Percentiles rank a stretch among this genome's conserved stretches.
Conservation (phyloP, 176 grass and related monocot genomes). For the Miscanthus lutarioriparius region DNA sequence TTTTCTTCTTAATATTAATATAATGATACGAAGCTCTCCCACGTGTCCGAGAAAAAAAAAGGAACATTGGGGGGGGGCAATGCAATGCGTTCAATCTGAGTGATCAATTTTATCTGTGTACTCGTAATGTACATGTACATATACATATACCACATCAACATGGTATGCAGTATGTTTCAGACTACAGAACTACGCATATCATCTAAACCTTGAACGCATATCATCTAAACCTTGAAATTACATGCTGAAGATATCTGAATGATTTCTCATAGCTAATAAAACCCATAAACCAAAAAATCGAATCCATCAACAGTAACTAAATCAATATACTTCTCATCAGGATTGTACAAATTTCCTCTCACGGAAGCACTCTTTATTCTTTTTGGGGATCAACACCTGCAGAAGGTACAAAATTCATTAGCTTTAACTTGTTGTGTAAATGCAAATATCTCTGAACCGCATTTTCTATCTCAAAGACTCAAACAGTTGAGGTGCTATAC, state of each 20-base stretch:
- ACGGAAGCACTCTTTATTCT: slow-evolving; percentile 59
- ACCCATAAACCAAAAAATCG: slow-evolving; percentile 96
- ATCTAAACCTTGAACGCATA: no score
- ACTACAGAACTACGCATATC: slow-evolving; percentile 10
- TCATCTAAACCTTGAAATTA: slow-evolving; percentile 44
- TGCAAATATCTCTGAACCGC: slow-evolving; percentile 3
- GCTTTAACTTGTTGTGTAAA: slow-evolving; percentile 8
- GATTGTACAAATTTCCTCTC: slow-evolving; percentile 65
- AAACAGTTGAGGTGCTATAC: neutral
- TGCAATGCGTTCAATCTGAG: slow-evolving; percentile 6
- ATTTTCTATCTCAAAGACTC: neutral
- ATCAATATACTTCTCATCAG: slow-evolving; percentile 82
- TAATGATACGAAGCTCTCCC: neutral
- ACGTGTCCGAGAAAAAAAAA: neutral
- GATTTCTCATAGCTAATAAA: slow-evolving; percentile 68
- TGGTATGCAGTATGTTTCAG: slow-evolving; percentile 39
- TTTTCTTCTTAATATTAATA: neutral
- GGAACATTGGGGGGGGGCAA: neutral
- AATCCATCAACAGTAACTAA: slow-evolving; percentile 76
- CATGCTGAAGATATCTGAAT: slow-evolving; percentile 52
- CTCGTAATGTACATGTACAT: slow-evolving; percentile 27
- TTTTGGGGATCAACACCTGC: slow-evolving; percentile 67
- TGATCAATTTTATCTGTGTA: slow-evolving; percentile 30
- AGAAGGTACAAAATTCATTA: slow-evolving; percentile 29
- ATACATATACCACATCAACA: slow-evolving; percentile 47